These are phyloP conservation scores for Geranium brycei DNA, from an alignment of 345 rosid species.

Conservation along the genomic window DNA sequence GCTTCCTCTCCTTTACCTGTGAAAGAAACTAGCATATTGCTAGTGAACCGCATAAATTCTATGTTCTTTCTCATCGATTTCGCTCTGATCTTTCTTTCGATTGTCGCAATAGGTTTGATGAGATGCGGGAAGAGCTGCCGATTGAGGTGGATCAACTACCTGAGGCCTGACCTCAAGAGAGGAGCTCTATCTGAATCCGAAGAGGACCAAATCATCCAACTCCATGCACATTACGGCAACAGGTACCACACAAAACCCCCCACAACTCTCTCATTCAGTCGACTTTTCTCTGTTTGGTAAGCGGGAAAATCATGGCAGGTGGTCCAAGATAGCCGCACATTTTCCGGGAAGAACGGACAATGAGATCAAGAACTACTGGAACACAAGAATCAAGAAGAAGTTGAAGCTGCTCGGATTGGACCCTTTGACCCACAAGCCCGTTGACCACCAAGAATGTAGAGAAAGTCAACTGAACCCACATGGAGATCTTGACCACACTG, in stretches of 20 bases:
- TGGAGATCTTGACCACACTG: no score
- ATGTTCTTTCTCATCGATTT: no score
- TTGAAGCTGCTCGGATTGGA: constrained; percentile 56
- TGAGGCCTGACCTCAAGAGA: constrained; percentile 77
- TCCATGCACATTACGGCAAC: constrained; percentile 67
- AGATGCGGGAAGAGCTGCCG: constrained; percentile 86
- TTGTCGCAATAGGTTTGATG: constrained; percentile 63
- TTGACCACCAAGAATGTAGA: constrained; percentile 14
- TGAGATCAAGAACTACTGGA: constrained; percentile 90
- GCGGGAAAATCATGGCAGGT: constrained; percentile 21
- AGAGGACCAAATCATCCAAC: constrained; percentile 60
- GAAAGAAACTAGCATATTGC: no score
- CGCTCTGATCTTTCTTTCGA: no score
- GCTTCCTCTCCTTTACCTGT: no score
- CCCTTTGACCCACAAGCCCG: constrained; percentile 49
- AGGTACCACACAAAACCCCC: constrained; percentile 20
- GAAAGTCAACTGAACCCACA: constrained; percentile 1
- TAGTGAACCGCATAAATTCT: no score
- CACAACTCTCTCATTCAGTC: background rate
- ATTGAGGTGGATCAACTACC: constrained; percentile 74
- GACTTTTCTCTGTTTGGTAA: background rate
- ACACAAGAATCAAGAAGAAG: constrained; percentile 71
- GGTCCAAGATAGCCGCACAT: constrained; percentile 89
- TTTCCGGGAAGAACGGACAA: constrained; percentile 85
- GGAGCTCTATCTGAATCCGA: constrained; percentile 57